Conservation (phyloP, 148 eudicot genomes). For the Diospyros lotus region DNA sequence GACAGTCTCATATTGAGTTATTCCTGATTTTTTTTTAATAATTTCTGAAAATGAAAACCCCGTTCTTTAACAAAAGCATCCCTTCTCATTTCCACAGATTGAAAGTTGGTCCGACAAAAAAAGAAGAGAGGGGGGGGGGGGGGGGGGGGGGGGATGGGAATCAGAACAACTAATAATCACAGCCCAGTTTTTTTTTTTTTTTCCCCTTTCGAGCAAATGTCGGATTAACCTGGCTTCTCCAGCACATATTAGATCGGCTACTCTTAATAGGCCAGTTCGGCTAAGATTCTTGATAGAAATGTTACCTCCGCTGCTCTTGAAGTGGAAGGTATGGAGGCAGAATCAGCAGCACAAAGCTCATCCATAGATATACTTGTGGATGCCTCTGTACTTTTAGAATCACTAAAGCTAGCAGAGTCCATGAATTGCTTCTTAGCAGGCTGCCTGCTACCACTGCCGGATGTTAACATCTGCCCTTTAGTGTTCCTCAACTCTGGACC, state of each 20-base stretch:
- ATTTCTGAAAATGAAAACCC: background rate
- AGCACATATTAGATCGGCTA: too few relatives aligned
- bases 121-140: too few relatives aligned
- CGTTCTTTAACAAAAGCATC: background rate
- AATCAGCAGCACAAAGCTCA: conserved; percentile 70
- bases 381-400: conserved; percentile 61
- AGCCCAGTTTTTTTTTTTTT: background rate
- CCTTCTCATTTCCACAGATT: background rate
- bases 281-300: background rate
- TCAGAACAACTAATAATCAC: background rate
- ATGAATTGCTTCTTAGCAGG: conserved; percentile 60
- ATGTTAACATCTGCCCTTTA: conserved; percentile 52
- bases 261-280: too few relatives aligned
- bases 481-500: conserved; percentile 60
- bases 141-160: too few relatives aligned
- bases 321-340: conserved; percentile 54
- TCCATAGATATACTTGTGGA: conserved; percentile 48
- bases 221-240: too few relatives aligned
- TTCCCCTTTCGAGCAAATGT: background rate
- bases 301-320: conserved; percentile 64
- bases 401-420: conserved; percentile 51
- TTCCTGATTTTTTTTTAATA: background rate
- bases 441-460: conserved; percentile 60
- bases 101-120: conserved; percentile 1
- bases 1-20: too few relatives aligned